Percentiles rank a stretch among this genome's conserved stretches.
Evolutionary conservation across 2,329 filamentous ascomycete species (phyloP).

Genomic region (Fusarium nematophilum): DNA sequence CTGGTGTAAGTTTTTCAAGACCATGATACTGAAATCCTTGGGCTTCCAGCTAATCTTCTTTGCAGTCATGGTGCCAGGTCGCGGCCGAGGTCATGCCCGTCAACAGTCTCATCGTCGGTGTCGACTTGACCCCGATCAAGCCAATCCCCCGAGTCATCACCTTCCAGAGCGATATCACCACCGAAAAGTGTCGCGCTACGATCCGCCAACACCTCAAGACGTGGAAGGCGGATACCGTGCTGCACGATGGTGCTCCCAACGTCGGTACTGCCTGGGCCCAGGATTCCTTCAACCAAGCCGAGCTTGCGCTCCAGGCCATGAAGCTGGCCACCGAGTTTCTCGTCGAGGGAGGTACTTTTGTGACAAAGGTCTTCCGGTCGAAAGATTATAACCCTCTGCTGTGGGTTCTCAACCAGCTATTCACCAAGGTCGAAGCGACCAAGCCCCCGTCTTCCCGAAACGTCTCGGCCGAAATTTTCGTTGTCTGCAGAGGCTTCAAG

Average conservation of each 20-base stretch:
- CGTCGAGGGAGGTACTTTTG: conserved; percentile 88
- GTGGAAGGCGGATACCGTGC: conserved; percentile 94
- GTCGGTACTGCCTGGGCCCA: conserved; percentile 98
- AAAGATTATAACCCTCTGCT: conserved; percentile 97
- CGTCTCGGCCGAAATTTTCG: conserved; percentile 98
- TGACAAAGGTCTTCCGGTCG: conserved; percentile 96
- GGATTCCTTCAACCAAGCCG: conserved; percentile 97
- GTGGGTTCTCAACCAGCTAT: conserved; percentile 98
- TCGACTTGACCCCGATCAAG: conserved; percentile 95
- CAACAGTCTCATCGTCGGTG: conserved; percentile 90
- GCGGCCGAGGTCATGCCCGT: conserved; percentile 94
- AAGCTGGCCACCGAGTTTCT: conserved; percentile 96
- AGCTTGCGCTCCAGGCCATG: conserved; percentile 88
- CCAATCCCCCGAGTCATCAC: conserved; percentile 92
- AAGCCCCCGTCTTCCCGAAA: conserved; percentile 97
- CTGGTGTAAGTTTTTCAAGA: conserved; percentile 71
- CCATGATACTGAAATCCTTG: neutral
- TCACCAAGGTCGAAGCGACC: conserved; percentile 94
- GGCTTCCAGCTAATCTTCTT: conserved; percentile 41
- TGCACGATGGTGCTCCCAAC: conserved; percentile 97
- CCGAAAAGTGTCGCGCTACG: conserved; percentile 92
- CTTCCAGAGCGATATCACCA: conserved; percentile 98
- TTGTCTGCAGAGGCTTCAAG: conserved; percentile 95
- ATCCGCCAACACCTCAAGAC: conserved; percentile 92
- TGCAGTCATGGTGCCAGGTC: conserved; percentile 92